Percentiles rank a stretch among this genome's conserved stretches.
These are phyloP conservation scores for Colletotrichum sp. DNA, from an alignment of 2,329 filamentous ascomycete species.

Conservation along the genomic window DNA sequence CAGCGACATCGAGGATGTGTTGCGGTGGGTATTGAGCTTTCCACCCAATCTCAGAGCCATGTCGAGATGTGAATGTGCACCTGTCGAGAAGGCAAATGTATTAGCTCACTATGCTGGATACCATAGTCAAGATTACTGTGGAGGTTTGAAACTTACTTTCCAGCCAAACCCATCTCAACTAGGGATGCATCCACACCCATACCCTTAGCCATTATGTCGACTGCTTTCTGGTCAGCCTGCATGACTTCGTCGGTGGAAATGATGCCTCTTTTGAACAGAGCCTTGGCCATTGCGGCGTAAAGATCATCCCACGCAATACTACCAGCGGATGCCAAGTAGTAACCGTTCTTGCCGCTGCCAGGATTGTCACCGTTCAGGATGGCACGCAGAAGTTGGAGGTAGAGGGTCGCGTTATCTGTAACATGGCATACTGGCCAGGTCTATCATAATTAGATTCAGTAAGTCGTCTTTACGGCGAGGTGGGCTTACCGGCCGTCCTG, in stretches of 20 bases:
- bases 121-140: neutral
- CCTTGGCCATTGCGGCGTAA: slow-evolving; percentile 48
- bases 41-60: slow-evolving; percentile 50
- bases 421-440: slow-evolving; percentile 60
- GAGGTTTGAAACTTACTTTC: slow-evolving; percentile 35
- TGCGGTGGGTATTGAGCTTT: slow-evolving; percentile 42
- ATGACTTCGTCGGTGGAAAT: slow-evolving; percentile 41
- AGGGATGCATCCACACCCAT: slow-evolving; percentile 31
- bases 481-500: neutral
- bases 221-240: slow-evolving; percentile 35
- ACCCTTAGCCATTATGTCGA: slow-evolving; percentile 46
- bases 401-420: slow-evolving; percentile 49
- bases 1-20: slow-evolving; percentile 50
- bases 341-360: slow-evolving; percentile 47
- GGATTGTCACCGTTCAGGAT: slow-evolving; percentile 45
- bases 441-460: slow-evolving; percentile 23
- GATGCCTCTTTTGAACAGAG: slow-evolving; percentile 41
- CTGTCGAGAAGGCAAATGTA: neutral
- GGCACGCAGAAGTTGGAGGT: slow-evolving; percentile 46
- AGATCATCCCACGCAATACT: slow-evolving; percentile 55
- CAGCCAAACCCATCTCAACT: slow-evolving; percentile 40
- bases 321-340: slow-evolving; percentile 55
- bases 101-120: neutral
- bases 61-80: slow-evolving; percentile 38
- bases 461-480: rapidly evolving